Evolutionary conservation across 2,329 filamentous ascomycete species (phyloP).

Genomic region (Cladosporium sp.): DNA sequence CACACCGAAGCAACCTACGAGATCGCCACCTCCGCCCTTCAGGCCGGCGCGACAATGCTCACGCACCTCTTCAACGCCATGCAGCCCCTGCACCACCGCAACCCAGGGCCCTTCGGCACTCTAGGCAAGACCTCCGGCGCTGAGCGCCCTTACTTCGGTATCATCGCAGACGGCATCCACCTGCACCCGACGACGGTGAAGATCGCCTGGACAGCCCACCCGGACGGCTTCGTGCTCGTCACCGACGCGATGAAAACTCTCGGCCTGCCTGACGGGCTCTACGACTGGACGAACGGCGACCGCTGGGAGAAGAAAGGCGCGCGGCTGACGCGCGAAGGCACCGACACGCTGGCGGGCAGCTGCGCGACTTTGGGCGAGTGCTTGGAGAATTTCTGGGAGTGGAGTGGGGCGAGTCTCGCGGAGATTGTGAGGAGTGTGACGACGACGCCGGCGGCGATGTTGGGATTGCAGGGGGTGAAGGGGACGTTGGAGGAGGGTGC

Average conservation of each 20-base stretch:
- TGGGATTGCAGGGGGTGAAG: conserved; percentile 67
- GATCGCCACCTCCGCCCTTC: conserved; percentile 69
- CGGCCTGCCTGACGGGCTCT: conserved; percentile 78
- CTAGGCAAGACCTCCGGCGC: conserved; percentile 58
- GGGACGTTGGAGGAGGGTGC: conserved; percentile 54
- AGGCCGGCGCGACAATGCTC: conserved; percentile 81
- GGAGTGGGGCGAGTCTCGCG: conserved; percentile 68
- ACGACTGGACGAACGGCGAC: conserved; percentile 79
- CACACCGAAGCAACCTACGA: conserved; percentile 88
- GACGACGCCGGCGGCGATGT: conserved; percentile 72
- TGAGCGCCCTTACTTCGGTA: conserved; percentile 74
- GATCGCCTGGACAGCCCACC: conserved; percentile 84
- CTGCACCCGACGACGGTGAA: conserved; percentile 85
- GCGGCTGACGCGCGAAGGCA: conserved; percentile 73
- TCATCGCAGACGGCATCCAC: conserved; percentile 90
- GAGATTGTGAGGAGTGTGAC: conserved; percentile 73
- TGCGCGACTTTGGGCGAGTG: conserved; percentile 68
- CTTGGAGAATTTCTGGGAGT: conserved; percentile 76
- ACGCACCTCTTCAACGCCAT: conserved; percentile 95
- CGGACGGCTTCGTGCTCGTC: conserved; percentile 80
- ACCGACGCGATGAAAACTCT: conserved; percentile 90
- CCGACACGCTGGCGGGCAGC: conserved; percentile 68
- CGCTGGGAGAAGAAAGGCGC: conserved; percentile 69
- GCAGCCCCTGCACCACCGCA: conserved; percentile 84
- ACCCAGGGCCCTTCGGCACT: conserved; percentile 86